Conservation (phyloP, 441 rosid species). For the Populus trichocarpa region DNA sequence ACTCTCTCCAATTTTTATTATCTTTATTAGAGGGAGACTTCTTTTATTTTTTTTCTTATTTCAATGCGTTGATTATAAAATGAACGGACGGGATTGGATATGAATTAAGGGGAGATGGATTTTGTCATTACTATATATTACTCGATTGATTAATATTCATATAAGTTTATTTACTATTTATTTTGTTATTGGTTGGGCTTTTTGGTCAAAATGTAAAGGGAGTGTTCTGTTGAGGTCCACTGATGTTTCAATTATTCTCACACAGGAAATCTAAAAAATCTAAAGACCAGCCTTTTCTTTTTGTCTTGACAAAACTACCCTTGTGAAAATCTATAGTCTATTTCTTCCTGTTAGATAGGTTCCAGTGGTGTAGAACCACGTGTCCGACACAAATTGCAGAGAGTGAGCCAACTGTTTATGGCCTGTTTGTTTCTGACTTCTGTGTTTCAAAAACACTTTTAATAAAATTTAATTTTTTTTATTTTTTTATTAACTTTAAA, state of each 20-base stretch:
- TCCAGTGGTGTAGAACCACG: not conserved
- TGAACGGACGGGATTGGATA: conserved; percentile 7
- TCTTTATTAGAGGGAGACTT: conserved; percentile 10
- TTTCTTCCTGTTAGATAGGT: not conserved
- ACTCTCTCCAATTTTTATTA: conserved; percentile 8
- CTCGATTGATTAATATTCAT: not conserved
- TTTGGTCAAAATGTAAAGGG: conserved; percentile 10
- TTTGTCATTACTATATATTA: not conserved
- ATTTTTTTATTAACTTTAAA: no score
- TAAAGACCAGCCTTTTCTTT: no score
- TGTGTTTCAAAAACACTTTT: no score
- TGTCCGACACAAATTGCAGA: not conserved
- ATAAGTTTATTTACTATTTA: not conserved
- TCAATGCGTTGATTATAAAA: conserved; percentile 8
- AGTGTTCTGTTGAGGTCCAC: not conserved
- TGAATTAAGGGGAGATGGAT: conserved; percentile 1
- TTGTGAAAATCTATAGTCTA: not conserved
- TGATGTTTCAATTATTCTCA: conserved; percentile 22
- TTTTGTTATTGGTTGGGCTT: not conserved
- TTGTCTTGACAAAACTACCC: not conserved
- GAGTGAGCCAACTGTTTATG: not conserved
- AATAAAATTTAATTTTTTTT: no score
- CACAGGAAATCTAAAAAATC: not conserved
- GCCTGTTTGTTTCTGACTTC: no score
- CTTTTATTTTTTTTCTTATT: not conserved